Conservation (phyloP, 2,329 filamentous ascomycete species). For the Graphilbum ipis-grandicollis region DNA sequence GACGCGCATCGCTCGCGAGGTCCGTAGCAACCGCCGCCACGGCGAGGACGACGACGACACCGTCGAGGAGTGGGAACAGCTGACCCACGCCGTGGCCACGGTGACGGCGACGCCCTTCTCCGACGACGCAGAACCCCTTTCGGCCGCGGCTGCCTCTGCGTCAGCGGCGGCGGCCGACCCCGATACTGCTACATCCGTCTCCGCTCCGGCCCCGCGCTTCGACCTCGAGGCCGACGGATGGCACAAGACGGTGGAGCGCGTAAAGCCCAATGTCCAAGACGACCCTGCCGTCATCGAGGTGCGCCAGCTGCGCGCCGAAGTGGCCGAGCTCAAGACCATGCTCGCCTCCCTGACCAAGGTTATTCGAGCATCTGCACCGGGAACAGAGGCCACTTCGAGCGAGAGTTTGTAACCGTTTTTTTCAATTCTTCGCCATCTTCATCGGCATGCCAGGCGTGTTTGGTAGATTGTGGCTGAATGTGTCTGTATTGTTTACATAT, state of each 20-base stretch:
- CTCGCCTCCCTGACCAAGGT: conserved; percentile 12
- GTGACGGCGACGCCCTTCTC: conserved; percentile 43
- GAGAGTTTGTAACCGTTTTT: no score
- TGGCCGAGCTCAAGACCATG: conserved; percentile 36
- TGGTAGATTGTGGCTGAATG: no score
- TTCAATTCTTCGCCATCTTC: no score
- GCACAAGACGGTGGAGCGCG: conserved; percentile 60
- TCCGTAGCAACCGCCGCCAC: conserved; percentile 55
- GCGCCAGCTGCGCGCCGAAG: conserved; percentile 37
- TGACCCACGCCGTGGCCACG: no score
- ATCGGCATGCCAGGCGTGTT: no score
- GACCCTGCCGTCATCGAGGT: conserved; percentile 62
- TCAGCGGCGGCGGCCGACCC: no score
- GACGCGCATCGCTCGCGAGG: conserved; percentile 43
- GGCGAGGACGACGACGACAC: conserved; percentile 84
- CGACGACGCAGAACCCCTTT: conserved; percentile 41
- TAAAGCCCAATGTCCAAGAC: conserved; percentile 64
- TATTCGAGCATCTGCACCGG: neutral
- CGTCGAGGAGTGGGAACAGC: conserved; percentile 85
- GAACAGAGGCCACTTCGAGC: no score
- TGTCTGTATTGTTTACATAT: no score
- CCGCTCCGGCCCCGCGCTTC: conserved; percentile 22
- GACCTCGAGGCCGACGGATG: conserved; percentile 77
- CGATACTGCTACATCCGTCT: no score
- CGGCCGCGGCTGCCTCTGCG: no score